Conservation (phyloP, 352 stramenopile genomes). For the Globisporangium nagaii region DNA sequence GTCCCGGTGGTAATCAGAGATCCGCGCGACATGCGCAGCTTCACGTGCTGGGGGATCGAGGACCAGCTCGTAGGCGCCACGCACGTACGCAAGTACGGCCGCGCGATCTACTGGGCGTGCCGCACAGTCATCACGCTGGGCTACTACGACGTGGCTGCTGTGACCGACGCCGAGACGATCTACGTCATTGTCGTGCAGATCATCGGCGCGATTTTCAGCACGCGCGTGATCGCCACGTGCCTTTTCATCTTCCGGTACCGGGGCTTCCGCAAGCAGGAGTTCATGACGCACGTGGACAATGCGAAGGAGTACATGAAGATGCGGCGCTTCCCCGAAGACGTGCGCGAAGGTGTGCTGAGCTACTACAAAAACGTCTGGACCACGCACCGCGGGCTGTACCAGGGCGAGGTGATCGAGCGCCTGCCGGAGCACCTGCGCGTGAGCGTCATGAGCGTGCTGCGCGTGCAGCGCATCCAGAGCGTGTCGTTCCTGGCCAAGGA, state of each 20-base stretch:
- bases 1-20: background rate
- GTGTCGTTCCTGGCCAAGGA: constrained; percentile 60
- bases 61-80: constrained; percentile 49
- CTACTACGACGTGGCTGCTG: constrained; percentile 53
- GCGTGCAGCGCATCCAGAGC: constrained; percentile 51
- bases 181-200: constrained; percentile 58
- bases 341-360: constrained; percentile 45
- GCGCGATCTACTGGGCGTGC: constrained; percentile 53
- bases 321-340: constrained; percentile 48
- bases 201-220: constrained; percentile 61
- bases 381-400: constrained; percentile 38
- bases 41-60: constrained; percentile 68
- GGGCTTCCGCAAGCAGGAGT: constrained; percentile 48
- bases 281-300: constrained; percentile 64
- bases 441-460: constrained; percentile 45
- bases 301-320: constrained; percentile 74
- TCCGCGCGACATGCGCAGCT: constrained; percentile 1
- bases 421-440: constrained; percentile 57
- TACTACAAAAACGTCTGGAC: constrained; percentile 65
- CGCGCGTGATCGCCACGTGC: constrained; percentile 59
- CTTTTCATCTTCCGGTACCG: constrained; percentile 68
- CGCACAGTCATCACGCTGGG: constrained; percentile 50
- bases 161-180: constrained; percentile 46
- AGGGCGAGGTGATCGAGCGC: constrained; percentile 37
- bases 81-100: constrained; percentile 40